phyloP scores from a whole-genome alignment of 208 protist species.

The Acanthamoeba triangularis region DNA sequence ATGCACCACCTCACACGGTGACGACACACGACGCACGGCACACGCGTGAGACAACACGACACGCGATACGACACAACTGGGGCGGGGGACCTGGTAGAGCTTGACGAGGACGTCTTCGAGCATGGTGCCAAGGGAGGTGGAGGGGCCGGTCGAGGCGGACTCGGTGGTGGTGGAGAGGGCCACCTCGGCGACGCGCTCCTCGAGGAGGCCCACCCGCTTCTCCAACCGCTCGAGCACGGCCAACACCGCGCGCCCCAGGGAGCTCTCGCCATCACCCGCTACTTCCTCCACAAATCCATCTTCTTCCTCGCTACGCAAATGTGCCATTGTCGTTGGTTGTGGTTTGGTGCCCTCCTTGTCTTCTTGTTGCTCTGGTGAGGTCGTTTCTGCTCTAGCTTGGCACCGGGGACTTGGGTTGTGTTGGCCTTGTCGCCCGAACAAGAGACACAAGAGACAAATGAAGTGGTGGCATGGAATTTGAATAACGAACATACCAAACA shows the following conservation, averaged over 20 bases:
- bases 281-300: not conserved
- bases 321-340: not conserved
- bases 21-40: too few species aligned
- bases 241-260: not conserved
- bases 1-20: too few species aligned
- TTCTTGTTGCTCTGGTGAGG: not conserved
- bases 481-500: not conserved
- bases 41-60: too few species aligned
- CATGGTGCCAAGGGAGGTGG: constrained; percentile 4
- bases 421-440: not conserved
- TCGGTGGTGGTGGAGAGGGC: not conserved
- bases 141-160: not conserved
- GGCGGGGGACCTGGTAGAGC: not conserved
- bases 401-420: too few species aligned
- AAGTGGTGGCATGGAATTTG: not conserved
- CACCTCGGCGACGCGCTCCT: not conserved
- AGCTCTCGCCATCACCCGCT: too few species aligned
- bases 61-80: too few species aligned
- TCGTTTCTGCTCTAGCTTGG: too few species aligned
- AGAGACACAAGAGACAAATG: not conserved
- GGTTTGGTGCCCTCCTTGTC: not conserved
- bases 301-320: not conserved
- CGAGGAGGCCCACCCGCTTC: not conserved
- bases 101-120: not conserved
- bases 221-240: not conserved